Evolutionary conservation across 306 rosid species (phyloP).

Genomic region (Gastrolobium bilobum): DNA sequence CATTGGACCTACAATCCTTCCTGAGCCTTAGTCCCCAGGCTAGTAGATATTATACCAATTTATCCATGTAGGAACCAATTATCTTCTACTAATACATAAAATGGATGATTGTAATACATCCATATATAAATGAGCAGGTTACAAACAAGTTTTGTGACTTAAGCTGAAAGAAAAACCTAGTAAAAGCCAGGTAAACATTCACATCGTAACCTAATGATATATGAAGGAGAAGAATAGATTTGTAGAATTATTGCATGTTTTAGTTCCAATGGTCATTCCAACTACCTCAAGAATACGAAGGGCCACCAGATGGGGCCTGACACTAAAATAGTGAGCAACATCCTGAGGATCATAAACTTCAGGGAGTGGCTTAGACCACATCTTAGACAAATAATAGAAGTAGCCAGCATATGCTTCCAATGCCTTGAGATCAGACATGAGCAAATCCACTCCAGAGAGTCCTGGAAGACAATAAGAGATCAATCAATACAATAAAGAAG

Average conservation of each 20-base stretch:
- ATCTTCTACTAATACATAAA: constrained; percentile 31
- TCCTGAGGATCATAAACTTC: constrained; percentile 81
- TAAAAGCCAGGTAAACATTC: neutral
- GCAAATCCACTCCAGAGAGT: constrained; percentile 77
- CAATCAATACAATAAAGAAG: constrained; percentile 29
- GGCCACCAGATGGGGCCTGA: constrained; percentile 86
- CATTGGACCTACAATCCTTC: constrained; percentile 21
- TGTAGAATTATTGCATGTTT: neutral
- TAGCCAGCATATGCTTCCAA: constrained; percentile 81
- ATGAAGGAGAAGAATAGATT: constrained; percentile 11
- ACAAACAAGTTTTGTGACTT: neutral
- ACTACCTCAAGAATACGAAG: constrained; percentile 87
- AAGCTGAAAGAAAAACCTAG: constrained; percentile 17
- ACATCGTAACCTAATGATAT: constrained; percentile 11
- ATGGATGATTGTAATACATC: neutral
- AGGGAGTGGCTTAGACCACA: constrained; percentile 95
- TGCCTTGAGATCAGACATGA: constrained; percentile 87
- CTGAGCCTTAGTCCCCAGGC: neutral
- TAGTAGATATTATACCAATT: neutral
- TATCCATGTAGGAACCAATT: constrained; percentile 20
- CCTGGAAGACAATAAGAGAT: constrained; percentile 54
- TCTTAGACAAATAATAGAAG: constrained; percentile 69
- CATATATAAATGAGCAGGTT: constrained; percentile 5
- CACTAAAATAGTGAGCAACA: constrained; percentile 77
- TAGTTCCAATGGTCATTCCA: constrained; percentile 1